Percentiles rank a stretch among this genome's conserved stretches.
Conservation (phyloP, 345 rosid species). For the Microcos paniculata region DNA sequence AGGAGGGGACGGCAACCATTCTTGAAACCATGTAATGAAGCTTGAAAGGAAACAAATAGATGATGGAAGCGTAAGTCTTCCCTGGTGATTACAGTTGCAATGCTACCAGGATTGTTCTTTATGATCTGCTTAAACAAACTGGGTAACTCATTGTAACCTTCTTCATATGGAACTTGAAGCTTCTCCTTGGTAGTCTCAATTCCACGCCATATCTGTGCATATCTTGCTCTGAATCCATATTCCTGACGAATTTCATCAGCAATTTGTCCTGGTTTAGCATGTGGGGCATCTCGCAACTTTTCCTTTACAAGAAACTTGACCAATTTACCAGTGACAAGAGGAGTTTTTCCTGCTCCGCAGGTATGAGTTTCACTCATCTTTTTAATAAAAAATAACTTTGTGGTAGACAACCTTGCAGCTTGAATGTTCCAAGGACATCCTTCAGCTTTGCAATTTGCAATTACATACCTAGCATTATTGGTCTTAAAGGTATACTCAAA, state of each 20-base stretch:
- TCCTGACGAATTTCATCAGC: constrained; percentile 42
- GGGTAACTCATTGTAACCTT: constrained; percentile 48
- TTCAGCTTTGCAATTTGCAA: constrained; percentile 45
- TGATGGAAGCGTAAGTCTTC: constrained; percentile 49
- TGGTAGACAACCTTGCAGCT: constrained; percentile 49
- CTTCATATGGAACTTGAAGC: constrained; percentile 48
- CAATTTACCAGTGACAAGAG: constrained; percentile 40
- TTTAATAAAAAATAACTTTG: constrained; percentile 43
- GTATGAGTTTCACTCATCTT: constrained; percentile 48
- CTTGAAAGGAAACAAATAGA: constrained; percentile 53
- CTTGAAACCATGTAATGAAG: constrained; percentile 50
- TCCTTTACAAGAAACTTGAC: constrained; percentile 50
- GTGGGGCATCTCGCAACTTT: constrained; percentile 45
- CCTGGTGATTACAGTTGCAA: constrained; percentile 35
- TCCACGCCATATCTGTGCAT: constrained; percentile 59
- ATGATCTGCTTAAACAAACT: constrained; percentile 48
- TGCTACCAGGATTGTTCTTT: constrained; percentile 60
- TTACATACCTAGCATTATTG: constrained; percentile 48
- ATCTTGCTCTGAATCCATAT: constrained; percentile 53
- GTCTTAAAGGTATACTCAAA: constrained; percentile 51
- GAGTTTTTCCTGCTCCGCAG: constrained; percentile 40
- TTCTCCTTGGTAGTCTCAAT: constrained; percentile 53
- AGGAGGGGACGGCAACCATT: constrained; percentile 62
- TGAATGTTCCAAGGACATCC: constrained; percentile 57
- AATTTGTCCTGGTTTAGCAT: constrained; percentile 52